phyloP scores from a whole-genome alignment of 148 eudicot species.

The Persicaria maculosa region DNA sequence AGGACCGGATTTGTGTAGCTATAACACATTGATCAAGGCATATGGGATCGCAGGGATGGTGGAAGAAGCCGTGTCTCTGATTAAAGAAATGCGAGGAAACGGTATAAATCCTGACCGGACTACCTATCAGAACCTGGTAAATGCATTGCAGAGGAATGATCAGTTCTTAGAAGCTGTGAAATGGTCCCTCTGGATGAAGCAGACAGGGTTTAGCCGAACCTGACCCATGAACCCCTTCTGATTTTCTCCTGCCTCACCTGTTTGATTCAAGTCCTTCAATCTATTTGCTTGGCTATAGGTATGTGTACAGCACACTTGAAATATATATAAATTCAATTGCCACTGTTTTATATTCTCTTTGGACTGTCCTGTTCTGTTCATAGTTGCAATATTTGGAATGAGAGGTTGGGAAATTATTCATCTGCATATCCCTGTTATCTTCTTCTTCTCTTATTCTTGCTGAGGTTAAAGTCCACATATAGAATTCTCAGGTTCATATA shows the following conservation, averaged over 20 bases:
- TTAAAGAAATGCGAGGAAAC: constrained; percentile 76
- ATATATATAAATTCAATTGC: background rate
- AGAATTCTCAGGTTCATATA: too few relatives aligned
- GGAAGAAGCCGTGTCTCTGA: constrained; percentile 77
- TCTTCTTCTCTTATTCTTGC: background rate
- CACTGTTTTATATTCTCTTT: background rate
- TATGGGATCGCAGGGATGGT: constrained; percentile 97
- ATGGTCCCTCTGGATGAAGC: constrained; percentile 99
- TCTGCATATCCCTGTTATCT: background rate
- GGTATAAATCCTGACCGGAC: constrained; percentile 66
- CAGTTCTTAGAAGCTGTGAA: constrained; percentile 83
- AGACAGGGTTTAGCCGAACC: constrained; percentile 46
- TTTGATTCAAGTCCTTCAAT: background rate
- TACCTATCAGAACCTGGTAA: constrained; percentile 61
- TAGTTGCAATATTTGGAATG: background rate
- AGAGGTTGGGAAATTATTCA: background rate
- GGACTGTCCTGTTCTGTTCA: background rate
- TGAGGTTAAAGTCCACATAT: too few relatives aligned
- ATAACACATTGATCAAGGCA: constrained; percentile 91
- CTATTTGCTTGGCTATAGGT: constrained; percentile 6
- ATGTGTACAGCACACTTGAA: constrained; percentile 6
- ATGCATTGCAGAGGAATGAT: constrained; percentile 67
- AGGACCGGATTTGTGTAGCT: constrained; percentile 76
- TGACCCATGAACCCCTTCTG: constrained; percentile 4
- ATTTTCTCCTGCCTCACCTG: background rate